These are phyloP conservation scores for Mycena sanguinolenta DNA, from an alignment of 768 basidiomycete species.

Conservation along the genomic window DNA sequence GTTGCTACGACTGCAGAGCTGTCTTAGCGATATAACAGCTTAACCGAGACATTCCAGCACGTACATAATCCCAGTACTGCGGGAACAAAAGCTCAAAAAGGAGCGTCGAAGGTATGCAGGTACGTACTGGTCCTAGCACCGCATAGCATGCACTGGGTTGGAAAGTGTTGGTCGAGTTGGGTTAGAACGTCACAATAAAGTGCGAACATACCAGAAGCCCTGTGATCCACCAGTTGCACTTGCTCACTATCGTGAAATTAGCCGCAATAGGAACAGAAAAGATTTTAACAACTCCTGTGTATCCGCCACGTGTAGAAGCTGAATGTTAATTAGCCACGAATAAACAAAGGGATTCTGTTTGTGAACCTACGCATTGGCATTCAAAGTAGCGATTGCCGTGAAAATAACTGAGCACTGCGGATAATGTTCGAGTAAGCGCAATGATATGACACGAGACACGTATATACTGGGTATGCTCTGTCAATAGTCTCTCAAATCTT, in stretches of 20 bases:
- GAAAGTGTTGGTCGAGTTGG: not conserved
- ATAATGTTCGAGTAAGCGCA: not conserved
- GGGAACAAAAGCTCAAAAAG: not conserved
- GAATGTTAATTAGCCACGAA: not conserved
- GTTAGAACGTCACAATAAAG: not conserved
- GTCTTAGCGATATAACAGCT: not conserved
- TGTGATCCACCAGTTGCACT: conserved; percentile 48
- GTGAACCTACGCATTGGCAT: conserved; percentile 35
- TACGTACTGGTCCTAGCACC: conserved; percentile 6
- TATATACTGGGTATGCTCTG: not conserved
- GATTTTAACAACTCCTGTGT: conserved; percentile 45
- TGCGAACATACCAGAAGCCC: conserved; percentile 39
- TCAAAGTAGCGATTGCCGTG: conserved; percentile 22
- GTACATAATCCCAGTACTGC: conserved; percentile 21
- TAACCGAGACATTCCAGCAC: not conserved
- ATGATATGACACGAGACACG: not conserved
- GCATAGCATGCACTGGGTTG: not conserved
- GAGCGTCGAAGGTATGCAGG: not conserved
- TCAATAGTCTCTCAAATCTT: not conserved
- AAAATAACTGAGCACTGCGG: not conserved
- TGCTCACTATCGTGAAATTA: conserved; percentile 49
- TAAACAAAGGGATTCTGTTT: not conserved
- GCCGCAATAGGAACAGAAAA: not conserved
- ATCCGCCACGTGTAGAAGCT: conserved; percentile 43
- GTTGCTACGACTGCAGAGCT: not conserved